A percentile compares a stretch with the other conserved stretches of the same genome.
These are phyloP conservation scores for Clitopilus passeckerianus DNA, from an alignment of 768 basidiomycete genomes.

Conservation along the genomic window DNA sequence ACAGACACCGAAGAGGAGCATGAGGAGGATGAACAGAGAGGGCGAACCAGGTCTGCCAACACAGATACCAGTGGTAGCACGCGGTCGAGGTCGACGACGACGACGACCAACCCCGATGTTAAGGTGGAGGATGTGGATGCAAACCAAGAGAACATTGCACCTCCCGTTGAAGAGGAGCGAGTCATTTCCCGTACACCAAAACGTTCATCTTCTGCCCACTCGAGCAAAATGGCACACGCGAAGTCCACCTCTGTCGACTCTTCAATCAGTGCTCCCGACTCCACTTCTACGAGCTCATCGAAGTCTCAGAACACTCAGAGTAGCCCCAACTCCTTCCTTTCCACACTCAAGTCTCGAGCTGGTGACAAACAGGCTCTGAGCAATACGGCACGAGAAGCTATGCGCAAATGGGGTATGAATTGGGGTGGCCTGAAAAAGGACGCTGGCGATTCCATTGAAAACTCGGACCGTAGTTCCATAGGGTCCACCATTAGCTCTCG, in stretches of 20 bases:
- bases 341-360: slow-evolving; percentile 72
- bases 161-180: neutral
- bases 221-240: slow-evolving; percentile 31
- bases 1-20: slow-evolving; percentile 14
- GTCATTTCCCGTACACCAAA: slow-evolving; percentile 16
- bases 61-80: slow-evolving; percentile 13
- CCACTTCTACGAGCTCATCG: slow-evolving; percentile 29
- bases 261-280: slow-evolving; percentile 12
- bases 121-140: neutral
- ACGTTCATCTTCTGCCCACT: slow-evolving; percentile 43
- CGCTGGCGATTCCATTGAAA: slow-evolving; percentile 28
- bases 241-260: slow-evolving; percentile 18
- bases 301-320: slow-evolving; percentile 28
- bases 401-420: slow-evolving; percentile 89
- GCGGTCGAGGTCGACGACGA: slow-evolving; percentile 31
- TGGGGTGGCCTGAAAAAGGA: slow-evolving; percentile 59
- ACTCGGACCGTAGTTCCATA: slow-evolving; percentile 34
- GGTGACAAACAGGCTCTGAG: slow-evolving; percentile 83
- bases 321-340: slow-evolving; percentile 64
- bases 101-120: slow-evolving; percentile 19
- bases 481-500: slow-evolving; percentile 30
- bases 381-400: slow-evolving; percentile 81
- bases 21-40: slow-evolving; percentile 26
- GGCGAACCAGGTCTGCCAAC: slow-evolving; percentile 28
- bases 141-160: neutral